Percentiles rank a stretch among this genome's conserved stretches.
These are phyloP conservation scores for Neofusicoccum cordaticola DNA, from an alignment of 2,329 filamentous ascomycete genomes.

Conservation along the genomic window DNA sequence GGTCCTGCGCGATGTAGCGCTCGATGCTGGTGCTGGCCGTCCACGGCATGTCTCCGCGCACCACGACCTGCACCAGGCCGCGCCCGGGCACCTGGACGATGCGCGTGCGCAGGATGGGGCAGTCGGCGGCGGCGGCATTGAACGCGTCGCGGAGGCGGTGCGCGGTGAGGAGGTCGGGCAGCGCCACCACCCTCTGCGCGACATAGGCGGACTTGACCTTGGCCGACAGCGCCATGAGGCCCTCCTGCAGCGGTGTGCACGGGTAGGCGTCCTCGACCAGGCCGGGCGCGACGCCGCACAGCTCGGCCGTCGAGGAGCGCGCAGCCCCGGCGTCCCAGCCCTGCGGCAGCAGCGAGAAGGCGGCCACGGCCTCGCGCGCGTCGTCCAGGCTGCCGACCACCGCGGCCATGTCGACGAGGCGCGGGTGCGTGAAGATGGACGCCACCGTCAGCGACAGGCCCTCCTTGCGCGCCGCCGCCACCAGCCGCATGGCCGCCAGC, in stretches of 20 bases:
- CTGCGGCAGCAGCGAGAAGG: no score
- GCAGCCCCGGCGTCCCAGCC: no score
- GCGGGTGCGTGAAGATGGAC: constrained; percentile 47
- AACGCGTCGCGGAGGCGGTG: constrained; percentile 28
- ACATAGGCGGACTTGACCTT: constrained; percentile 54
- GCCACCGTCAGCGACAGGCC: constrained; percentile 53
- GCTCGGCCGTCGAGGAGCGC: no score
- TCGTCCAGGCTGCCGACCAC: no score
- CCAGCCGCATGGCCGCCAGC: constrained; percentile 53
- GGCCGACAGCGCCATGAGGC: constrained; percentile 53
- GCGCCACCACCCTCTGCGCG: constrained; percentile 25
- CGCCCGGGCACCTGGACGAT: constrained; percentile 33
- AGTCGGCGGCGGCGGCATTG: constrained; percentile 31
- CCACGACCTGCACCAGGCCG: constrained; percentile 32
- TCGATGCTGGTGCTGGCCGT: neutral
- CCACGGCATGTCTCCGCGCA: constrained; percentile 17
- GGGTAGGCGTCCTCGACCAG: constrained; percentile 52
- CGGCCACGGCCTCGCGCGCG: no score
- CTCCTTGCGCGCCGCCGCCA: constrained; percentile 51
- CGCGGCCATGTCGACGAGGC: no score
- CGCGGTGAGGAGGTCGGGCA: constrained; percentile 24
- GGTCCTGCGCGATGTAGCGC: constrained; percentile 31
- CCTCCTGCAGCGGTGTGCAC: constrained; percentile 55
- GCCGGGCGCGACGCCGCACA: neutral
- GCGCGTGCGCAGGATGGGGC: constrained; percentile 37